phyloP scores from a whole-genome alignment of 1,284 basidiomycete species.

The Sporisorium sorghi region DNA sequence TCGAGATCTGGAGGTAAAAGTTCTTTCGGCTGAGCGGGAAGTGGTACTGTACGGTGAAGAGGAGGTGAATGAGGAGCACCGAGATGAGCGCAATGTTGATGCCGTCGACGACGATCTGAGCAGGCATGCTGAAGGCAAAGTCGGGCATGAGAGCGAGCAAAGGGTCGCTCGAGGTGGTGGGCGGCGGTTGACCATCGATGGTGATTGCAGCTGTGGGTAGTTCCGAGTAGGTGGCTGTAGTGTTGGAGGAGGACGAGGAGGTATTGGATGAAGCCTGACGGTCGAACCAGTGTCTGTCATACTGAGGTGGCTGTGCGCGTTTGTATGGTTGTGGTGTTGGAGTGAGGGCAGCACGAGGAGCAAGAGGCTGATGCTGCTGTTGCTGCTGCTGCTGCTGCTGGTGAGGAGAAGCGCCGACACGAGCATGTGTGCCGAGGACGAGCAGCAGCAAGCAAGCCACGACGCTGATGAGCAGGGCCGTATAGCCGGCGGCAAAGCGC shows the following conservation, averaged over 20 bases:
- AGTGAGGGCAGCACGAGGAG: conserved; percentile 13
- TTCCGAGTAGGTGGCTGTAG: conserved; percentile 29
- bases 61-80: conserved; percentile 89
- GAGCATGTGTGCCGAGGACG: conserved; percentile 5
- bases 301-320: conserved; percentile 1
- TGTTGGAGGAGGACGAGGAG: conserved; percentile 5
- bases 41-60: conserved; percentile 96
- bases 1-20: conserved; percentile 86
- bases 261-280: conserved; percentile 18
- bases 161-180: conserved; percentile 44
- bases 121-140: conserved; percentile 83
- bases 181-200: conserved; percentile 55
- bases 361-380: not conserved
- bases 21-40: conserved; percentile 92
- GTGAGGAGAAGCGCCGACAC: conserved; percentile 4
- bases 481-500: not conserved
- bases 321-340: conserved; percentile 5
- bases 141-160: conserved; percentile 61
- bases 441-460: conserved; percentile 25
- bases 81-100: conserved; percentile 86
- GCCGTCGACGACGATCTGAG: conserved; percentile 88
- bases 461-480: conserved; percentile 15
- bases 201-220: conserved; percentile 42
- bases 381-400: conserved; percentile 9
- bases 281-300: conserved; percentile 3